Base-by-base conservation (phyloP, 2,329 filamentous ascomycete genomes). In the Zelopaecilomyces penicillatus region DNA sequence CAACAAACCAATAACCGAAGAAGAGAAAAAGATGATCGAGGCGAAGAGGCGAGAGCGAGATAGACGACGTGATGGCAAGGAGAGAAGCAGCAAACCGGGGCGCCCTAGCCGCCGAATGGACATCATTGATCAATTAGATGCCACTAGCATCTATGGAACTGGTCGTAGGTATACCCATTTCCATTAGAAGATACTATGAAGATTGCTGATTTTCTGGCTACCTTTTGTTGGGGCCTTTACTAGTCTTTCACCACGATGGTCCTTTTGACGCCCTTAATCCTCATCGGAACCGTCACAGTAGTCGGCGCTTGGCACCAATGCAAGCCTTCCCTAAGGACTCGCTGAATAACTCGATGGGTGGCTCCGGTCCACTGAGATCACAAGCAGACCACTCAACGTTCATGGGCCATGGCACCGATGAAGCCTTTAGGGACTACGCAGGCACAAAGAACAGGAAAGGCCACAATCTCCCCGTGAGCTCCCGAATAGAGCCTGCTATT, bases 181-280 rank as follows among this genome's bases (percentile, higher is more conserved):
- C 29, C 19, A 19, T 19, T 19, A 19, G 19, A 19, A 19, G 19
- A 19, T 19, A 19, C 19, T 19, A 34, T 34, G 8, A 9, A 34
- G 9, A 34, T 12, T 34, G 32, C 32, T 12, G 12, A 34, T 34
- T 34, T 12, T 12, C 29, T 10, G 9, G 10, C 10, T 6, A 4
- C 27, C 19, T 30, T 7, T 9, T 12, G 30, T 19, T 19, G 19
- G 19, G 19, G 19, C 19, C 19, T 19, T 19, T 19, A 19, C 34
- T 57, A 95, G 89, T 95, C 54, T 95, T 97, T 67, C 93, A 98
- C 58, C 93, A 98, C 60, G 93, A 97, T 58, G 93, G 93, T 1
- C 93, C 93, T 4, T 98, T 96, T 57, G 93, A 98, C 65, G 93
- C 93, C 19, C 87, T 93, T 63, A 95, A 95, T 64, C 89, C 93